Evolutionary conservation across 176 grass and related monocot genomes (phyloP), one percentile per base, ranked within the genome.

Genomic region (Carex cristatella): DNA sequence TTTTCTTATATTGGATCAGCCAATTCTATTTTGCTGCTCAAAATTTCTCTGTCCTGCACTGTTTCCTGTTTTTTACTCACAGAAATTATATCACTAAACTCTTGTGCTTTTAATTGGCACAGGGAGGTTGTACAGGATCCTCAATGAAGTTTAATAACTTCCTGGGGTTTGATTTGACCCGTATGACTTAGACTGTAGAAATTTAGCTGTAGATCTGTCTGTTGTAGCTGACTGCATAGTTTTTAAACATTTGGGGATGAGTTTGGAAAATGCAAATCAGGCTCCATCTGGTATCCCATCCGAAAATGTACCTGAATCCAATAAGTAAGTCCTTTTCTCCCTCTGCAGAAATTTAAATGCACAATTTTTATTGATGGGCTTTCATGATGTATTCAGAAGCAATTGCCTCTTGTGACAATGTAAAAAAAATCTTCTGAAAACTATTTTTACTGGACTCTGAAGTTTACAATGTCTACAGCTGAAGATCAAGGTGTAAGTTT

Each of bases 201-300:
- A 67, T 53, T 49, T 69, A 83, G 63, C 54, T 68, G 63, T 83
- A 69, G 81, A 83, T 83, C 63, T 16, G 19, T 68, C 46, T 42
- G 13, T 55, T 65, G 42, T 69, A 83, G 61, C 59, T 64, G 30
- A 81, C 11, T 53, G 27, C 48, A 31, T 83, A 83, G 62, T 28
- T 82, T 88, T 88, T 80, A 13, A n/a, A 64, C 23, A 35, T 80
- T n/a, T 62, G 69, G 88, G 40, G 69, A 90, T 87, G 85, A 87
- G 85, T 85, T 85, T 81, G 72, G 85, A 90, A 57, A 78, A 76
- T 61, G 85, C 60, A 59, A 65, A 85, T 31, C 75, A 51, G 74
- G 58, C 67, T 59, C 27, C 77, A 49, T 65, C 59, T 53, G 80
- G 61, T 75, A 78, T 58, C 78, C 69, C 16, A 19, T 58, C 35